Evolutionary conservation across 2,329 filamentous ascomycete species (phyloP), one percentile per base, ranked within the genome.

Genomic region (Hypoxylon rubiginosum): DNA sequence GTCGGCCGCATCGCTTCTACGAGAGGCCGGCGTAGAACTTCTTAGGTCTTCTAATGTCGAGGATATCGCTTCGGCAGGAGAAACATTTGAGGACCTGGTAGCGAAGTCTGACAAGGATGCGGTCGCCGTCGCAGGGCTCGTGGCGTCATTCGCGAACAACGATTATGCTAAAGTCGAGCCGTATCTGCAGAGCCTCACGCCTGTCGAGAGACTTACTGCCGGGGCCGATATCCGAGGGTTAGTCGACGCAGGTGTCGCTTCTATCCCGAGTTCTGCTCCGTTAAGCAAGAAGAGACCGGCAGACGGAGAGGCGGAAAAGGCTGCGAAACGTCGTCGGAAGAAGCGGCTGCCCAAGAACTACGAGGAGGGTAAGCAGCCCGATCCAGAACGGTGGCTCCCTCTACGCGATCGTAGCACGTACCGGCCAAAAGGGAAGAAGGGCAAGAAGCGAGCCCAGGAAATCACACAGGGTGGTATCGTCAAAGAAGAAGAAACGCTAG

Each of bases 341-440:
- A 88, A 87, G 72, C 69, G 72, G 28, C 82, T 92, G 73, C 91
- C 91, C 32, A 93, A 92, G 80, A 86, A 90, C 74, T 92, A 88
- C 74, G 92, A 93, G 64, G 87, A 92, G 56, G 88, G 86, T 72
- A 97, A 94, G 83, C 90, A 89, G 70, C 87, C 92, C 34, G 96
- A 99, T 78, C 90, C 93, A 0, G 96, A 99, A 80, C 86, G 96
- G 68, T 99, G 96, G 96, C 81, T 99, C 65, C 95, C 96, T 11
- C 84, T 98, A 74, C 90, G 92, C 56, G 96, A 99, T 78, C 87
- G 96, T 62, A 96, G 92, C 72, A 92, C 89, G 43, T 99, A 97
- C 80, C 85, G 92, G 51, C 94, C 94, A 7, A 97, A 96, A 82
- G 94, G 94, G 5, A 94, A 92, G 83, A 97, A 97, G 85, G 92